Base-by-base conservation (phyloP, 495 filamentous ascomycete genomes). In the Poronia punctata region DNA sequence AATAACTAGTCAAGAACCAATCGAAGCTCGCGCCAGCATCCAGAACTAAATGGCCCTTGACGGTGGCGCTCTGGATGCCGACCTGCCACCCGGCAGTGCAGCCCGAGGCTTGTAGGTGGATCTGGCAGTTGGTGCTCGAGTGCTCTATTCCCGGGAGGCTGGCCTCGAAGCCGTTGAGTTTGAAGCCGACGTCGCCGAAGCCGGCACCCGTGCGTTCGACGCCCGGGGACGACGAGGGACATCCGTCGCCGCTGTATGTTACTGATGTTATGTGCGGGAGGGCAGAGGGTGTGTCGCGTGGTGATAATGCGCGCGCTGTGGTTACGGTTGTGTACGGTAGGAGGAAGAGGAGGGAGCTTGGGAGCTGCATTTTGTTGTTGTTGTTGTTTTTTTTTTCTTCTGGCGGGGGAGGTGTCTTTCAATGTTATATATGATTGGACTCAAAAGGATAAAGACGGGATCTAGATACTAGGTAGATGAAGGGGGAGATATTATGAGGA, bases 51-150 rank as follows among this genome's bases (percentile, higher is more conserved):
- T 57, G 61, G n/a, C 64, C 62, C 14, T 40, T 44, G 32, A 67
- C 54, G 25, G 16, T 36, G 28, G 60, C 64, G 40, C 55, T 48
- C 29, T 45, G 48, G 38, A 69, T 41, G 18, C 59, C 56, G 18
- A 65, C 50, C 57, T 69, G 66, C 66, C 66, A 69, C n/a, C 66
- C 66, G 2, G 61, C 38, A 20, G 49, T 47, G 12, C 51, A 42
- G 17, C 62, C 62, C 11, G 49, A 27, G 16, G 57, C 50, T 33
- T 59, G 48, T 25, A 69, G 40, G 40, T 67, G 64, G 1, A 53
- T 51, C 48, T 69, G 56, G 61, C 66, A 69, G 58, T 62, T 64
- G 18, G 58, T 46, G 4, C 55, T 64, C 33, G 45, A 25, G 48
- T 46, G 55, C 32, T 45, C 41, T 30, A 40, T 35, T 31, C 54